Conservation (phyloP, 2,329 filamentous ascomycete genomes). For the Aspergillus uvarum region DNA sequence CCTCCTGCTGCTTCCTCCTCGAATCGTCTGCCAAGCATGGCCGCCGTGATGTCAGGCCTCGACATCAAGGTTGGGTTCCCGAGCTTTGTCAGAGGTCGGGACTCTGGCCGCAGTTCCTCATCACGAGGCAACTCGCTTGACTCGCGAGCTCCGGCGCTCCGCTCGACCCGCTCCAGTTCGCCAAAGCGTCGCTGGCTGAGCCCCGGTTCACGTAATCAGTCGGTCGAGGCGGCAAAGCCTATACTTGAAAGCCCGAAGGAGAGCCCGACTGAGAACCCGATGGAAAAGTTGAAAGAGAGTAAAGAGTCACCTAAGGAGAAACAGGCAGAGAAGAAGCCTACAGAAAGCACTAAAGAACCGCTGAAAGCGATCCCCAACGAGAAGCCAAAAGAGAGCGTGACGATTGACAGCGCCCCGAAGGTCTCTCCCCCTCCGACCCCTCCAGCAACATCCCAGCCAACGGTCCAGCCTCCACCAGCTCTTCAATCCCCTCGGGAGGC, state of each 20-base stretch:
- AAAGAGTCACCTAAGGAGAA: neutral
- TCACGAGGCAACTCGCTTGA: constrained; percentile 41
- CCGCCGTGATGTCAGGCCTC: constrained; percentile 44
- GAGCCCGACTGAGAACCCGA: constrained; percentile 36
- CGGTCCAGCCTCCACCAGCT: constrained; percentile 26
- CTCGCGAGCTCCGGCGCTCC: constrained; percentile 27
- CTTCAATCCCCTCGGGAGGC: constrained; percentile 26
- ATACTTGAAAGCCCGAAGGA: constrained; percentile 65
- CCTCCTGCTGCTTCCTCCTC: constrained; percentile 10
- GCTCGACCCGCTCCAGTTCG: constrained; percentile 33
- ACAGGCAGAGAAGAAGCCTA: neutral
- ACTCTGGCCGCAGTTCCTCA: constrained; percentile 41
- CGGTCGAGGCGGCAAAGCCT: constrained; percentile 41
- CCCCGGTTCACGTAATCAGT: constrained; percentile 49
- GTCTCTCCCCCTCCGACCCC: constrained; percentile 67
- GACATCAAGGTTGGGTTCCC: constrained; percentile 37
- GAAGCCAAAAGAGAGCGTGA: neutral
- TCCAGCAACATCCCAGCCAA: constrained; percentile 23
- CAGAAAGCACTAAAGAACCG: neutral
- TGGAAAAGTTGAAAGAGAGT: neutral
- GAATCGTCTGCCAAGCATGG: constrained; percentile 40
- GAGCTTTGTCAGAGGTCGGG: constrained; percentile 37
- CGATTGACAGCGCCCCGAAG: constrained; percentile 60
- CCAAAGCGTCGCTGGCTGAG: constrained; percentile 49
- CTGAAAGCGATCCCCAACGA: neutral